Conservation (phyloP, 164 flowering plant genomes). For the Paratinospora sagittata region DNA sequence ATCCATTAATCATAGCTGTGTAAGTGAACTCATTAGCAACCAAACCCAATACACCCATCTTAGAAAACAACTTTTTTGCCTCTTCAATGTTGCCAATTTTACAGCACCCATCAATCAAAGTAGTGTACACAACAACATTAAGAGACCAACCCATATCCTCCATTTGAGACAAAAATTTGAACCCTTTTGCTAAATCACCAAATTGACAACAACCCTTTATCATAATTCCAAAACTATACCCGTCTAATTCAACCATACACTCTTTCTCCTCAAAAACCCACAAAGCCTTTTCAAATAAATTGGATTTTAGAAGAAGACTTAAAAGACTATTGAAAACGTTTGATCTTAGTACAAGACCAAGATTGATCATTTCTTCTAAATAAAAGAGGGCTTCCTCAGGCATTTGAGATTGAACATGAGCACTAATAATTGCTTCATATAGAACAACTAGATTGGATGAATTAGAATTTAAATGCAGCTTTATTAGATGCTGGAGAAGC, state of each 20-base stretch:
- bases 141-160: conserved; percentile 35
- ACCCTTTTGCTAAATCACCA: conserved; percentile 43
- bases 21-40: conserved; percentile 60
- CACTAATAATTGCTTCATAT: conserved; percentile 36
- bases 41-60: conserved; percentile 52
- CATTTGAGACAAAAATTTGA: conserved; percentile 30
- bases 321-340: conserved; percentile 41
- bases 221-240: conserved; percentile 61
- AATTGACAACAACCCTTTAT: conserved; percentile 53
- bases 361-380: conserved; percentile 37
- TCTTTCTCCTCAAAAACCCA: conserved; percentile 28
- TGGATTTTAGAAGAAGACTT: conserved; percentile 26
- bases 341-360: conserved; percentile 31
- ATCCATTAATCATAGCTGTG: conserved; percentile 60
- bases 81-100: conserved; percentile 20
- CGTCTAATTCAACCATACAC: conserved; percentile 32
- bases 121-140: conserved; percentile 57
- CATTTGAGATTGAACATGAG: conserved; percentile 31
- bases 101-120: conserved; percentile 73
- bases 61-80: conserved; percentile 32
- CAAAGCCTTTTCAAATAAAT: conserved; percentile 37
- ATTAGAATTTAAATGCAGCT: conserved; percentile 8
- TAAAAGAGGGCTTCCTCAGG: conserved; percentile 33
- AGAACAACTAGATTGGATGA: conserved; percentile 11
- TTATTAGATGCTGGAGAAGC: conserved; percentile 30